Conservation (phyloP, 177 flowering plant genomes). For the Viscum album region DNA sequence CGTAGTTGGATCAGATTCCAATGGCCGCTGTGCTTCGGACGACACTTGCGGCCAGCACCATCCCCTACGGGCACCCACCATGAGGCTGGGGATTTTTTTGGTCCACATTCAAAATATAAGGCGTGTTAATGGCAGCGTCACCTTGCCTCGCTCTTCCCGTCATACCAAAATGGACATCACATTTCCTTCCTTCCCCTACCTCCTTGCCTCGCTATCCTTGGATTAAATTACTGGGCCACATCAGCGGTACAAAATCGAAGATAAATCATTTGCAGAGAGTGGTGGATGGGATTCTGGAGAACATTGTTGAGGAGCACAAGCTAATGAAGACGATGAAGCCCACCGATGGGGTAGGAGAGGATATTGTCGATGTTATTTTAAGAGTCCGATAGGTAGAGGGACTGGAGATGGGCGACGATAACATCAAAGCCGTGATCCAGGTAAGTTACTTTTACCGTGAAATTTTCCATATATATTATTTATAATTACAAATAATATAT, state of each 20-base stretch:
- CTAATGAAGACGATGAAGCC: neutral
- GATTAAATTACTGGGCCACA: slow-evolving; percentile 9
- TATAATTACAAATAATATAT: too few species aligned
- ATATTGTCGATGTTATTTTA: slow-evolving; percentile 34
- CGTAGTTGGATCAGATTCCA: too few species aligned
- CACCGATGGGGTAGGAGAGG: slow-evolving; percentile 10
- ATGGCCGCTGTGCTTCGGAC: too few species aligned
- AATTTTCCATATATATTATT: too few species aligned
- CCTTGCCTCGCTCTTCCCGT: too few species aligned
- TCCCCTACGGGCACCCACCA: too few species aligned
- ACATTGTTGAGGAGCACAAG: slow-evolving; percentile 25
- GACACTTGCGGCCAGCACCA: too few species aligned
- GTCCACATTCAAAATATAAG: too few species aligned
- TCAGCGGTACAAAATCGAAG: slow-evolving; percentile 21
- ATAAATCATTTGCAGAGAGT: slow-evolving; percentile 14
- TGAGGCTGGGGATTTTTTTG: too few species aligned
- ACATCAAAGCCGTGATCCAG: slow-evolving; percentile 29
- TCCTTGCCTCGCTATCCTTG: slow-evolving; percentile 19
- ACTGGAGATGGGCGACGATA: slow-evolving; percentile 19
- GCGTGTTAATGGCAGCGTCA: too few species aligned
- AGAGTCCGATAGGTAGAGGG: slow-evolving; percentile 15
- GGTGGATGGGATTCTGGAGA: slow-evolving; percentile 19
- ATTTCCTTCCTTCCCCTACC: too few species aligned
- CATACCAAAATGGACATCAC: neutral
- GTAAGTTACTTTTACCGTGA: slow-evolving; percentile 18